Evolutionary conservation across 495 filamentous ascomycete genomes (phyloP).

Genomic region (Tetracladium setigerum): DNA sequence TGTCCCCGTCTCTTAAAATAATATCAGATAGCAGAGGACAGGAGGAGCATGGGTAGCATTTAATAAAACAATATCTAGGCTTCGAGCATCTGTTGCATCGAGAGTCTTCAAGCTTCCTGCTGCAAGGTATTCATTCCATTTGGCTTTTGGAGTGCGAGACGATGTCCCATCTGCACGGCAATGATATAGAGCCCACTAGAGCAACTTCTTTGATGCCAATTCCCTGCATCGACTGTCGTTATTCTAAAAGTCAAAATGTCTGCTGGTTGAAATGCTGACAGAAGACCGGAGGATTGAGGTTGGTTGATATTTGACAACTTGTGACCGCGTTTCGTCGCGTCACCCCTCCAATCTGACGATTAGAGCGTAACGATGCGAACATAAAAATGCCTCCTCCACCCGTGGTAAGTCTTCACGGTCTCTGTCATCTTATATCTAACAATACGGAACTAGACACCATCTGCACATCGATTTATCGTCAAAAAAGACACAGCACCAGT

Average conservation of each 20-base stretch:
- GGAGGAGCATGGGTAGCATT: not conserved
- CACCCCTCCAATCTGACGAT: not conserved
- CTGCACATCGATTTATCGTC: conserved; percentile 22
- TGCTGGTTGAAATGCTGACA: not conserved
- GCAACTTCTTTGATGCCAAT: not conserved
- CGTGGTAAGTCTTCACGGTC: conserved; percentile 8
- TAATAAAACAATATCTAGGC: not conserved
- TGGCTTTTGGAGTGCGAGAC: too few species aligned
- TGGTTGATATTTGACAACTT: not conserved
- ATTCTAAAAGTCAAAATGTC: not conserved
- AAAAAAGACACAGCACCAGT: conserved; percentile 12
- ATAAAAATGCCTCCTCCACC: conserved; percentile 16
- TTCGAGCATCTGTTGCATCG: too few species aligned
- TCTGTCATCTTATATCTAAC: conserved; percentile 1
- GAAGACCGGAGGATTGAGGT: not conserved
- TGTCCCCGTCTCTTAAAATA: too few species aligned
- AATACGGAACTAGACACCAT: conserved; percentile 17
- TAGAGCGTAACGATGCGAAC: not conserved
- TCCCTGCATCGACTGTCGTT: not conserved
- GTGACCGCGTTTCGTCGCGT: not conserved
- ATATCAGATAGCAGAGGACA: not conserved
- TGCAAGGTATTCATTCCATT: too few species aligned
- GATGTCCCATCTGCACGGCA: too few species aligned
- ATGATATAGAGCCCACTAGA: too few species aligned
- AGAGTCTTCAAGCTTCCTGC: too few species aligned